Evolutionary conservation across 2,329 filamentous ascomycete species (phyloP).

Genomic region (Calonectria naviculata): DNA sequence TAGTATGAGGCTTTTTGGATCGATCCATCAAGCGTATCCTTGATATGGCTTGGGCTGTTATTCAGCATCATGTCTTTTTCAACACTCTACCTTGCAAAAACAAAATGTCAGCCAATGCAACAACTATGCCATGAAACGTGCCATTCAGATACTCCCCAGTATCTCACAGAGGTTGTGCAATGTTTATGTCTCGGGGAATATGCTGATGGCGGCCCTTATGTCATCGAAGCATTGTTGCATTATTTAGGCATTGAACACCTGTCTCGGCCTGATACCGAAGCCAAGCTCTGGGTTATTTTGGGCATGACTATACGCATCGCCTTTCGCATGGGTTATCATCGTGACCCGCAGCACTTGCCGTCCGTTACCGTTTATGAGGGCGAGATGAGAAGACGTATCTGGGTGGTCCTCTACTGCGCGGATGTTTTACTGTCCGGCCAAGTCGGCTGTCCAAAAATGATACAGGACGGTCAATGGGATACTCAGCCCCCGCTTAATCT

Average conservation of each 20-base stretch:
- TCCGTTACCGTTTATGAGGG: neutral
- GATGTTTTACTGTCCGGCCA: neutral
- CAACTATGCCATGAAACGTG: neutral
- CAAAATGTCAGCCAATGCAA: neutral
- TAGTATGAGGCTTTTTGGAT: neutral
- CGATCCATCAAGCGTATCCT: neutral
- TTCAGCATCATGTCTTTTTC: neutral
- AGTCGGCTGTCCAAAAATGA: neutral
- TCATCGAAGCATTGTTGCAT: constrained; percentile 2
- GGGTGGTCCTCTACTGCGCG: neutral
- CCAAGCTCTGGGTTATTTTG: neutral
- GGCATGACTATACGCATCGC: neutral
- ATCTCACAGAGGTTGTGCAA: neutral
- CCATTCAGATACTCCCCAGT: neutral
- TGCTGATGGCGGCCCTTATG: neutral
- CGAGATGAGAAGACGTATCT: neutral
- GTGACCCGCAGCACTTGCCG: neutral
- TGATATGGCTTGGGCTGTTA: neutral
- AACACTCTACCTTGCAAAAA: neutral
- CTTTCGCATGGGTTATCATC: neutral
- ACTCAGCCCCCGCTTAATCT: neutral
- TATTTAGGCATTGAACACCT: neutral
- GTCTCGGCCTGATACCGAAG: neutral
- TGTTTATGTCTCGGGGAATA: neutral
- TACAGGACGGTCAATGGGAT: neutral